These are phyloP conservation scores for Pyricularia sp. DNA, from an alignment of 2,329 filamentous ascomycete genomes.

Conservation along the genomic window DNA sequence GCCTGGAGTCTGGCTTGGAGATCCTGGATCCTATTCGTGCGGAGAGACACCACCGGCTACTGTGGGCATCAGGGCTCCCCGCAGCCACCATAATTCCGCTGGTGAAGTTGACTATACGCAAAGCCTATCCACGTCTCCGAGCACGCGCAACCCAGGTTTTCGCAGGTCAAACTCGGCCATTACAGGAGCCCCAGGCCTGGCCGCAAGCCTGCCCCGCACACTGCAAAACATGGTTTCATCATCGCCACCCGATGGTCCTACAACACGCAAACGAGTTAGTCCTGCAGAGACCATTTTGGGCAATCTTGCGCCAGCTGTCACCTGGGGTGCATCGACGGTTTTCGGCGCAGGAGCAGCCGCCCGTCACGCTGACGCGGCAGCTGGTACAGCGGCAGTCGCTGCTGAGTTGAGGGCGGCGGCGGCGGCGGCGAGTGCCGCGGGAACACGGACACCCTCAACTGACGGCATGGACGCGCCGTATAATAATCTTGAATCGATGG, in stretches of 20 bases:
- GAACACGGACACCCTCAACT: slow-evolving; percentile 4
- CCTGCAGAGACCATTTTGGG: slow-evolving; percentile 48
- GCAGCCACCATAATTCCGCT: slow-evolving; percentile 13
- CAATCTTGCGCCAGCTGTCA: slow-evolving; percentile 39
- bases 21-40: slow-evolving; percentile 47
- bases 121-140: slow-evolving; percentile 47
- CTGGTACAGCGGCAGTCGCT: background rate
- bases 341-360: slow-evolving; percentile 15
- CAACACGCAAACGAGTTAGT: slow-evolving; percentile 38
- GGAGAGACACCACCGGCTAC: slow-evolving; percentile 46
- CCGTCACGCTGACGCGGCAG: background rate
- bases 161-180: slow-evolving; percentile 42
- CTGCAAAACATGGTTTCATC: slow-evolving; percentile 25
- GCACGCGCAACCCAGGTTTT: slow-evolving; percentile 30
- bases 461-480: slow-evolving; percentile 1
- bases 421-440: background rate
- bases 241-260: slow-evolving; percentile 23
- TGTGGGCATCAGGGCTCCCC: slow-evolving; percentile 29
- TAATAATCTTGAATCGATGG: slow-evolving; percentile 7
- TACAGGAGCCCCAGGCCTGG: slow-evolving; percentile 33
- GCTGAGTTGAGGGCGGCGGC: background rate
- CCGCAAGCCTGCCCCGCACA: slow-evolving; percentile 38
- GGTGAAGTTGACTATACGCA: slow-evolving; percentile 26
- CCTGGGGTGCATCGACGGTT: slow-evolving; percentile 34
- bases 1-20: slow-evolving; percentile 36